A percentile compares a stretch with the other conserved stretches of the same genome.
These are phyloP conservation scores for Umbelopsis isabellina DNA, from an alignment of 192 early-diverging fungal species.

Conservation along the genomic window DNA sequence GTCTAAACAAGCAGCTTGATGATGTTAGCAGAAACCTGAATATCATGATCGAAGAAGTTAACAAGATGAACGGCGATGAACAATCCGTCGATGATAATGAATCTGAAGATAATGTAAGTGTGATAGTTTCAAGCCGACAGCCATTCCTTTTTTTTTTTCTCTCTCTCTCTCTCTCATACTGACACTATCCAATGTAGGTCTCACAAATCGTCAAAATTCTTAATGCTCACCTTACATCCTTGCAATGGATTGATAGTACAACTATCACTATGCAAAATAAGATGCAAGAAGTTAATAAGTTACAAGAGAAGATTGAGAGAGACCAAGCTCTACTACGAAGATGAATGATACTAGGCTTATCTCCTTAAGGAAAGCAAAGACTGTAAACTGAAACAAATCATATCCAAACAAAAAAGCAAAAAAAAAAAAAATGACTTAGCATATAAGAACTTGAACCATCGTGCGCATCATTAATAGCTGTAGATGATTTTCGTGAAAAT, in stretches of 20 bases:
- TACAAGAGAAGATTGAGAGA: constrained; percentile 42
- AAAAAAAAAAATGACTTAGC: too few relatives aligned
- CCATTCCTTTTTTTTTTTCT: not conserved
- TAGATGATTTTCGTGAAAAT: too few relatives aligned
- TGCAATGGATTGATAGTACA: constrained; percentile 91
- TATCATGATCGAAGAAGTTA: constrained; percentile 87
- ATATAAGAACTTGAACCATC: too few relatives aligned
- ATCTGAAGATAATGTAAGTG: constrained; percentile 46
- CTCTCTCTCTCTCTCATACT: too few relatives aligned
- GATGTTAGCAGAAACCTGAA: constrained; percentile 80
- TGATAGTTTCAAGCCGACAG: not conserved
- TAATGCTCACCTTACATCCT: constrained; percentile 86
- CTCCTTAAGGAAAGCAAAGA: not conserved
- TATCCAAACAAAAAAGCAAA: too few relatives aligned
- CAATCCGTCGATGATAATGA: constrained; percentile 33
- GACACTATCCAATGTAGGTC: constrained; percentile 30
- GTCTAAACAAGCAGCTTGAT: constrained; percentile 86
- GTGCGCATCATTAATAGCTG: too few relatives aligned
- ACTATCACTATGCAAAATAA: constrained; percentile 59
- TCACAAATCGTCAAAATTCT: constrained; percentile 87
- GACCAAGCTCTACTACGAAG: constrained; percentile 20
- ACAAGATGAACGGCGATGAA: constrained; percentile 54
- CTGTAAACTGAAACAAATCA: too few relatives aligned
- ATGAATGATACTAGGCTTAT: not conserved
- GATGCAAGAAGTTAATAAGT: constrained; percentile 53